Evolutionary conservation across 2,329 filamentous ascomycete species (phyloP), one percentile per base, ranked within the genome.

Genomic region (Sarocladium oryzae): DNA sequence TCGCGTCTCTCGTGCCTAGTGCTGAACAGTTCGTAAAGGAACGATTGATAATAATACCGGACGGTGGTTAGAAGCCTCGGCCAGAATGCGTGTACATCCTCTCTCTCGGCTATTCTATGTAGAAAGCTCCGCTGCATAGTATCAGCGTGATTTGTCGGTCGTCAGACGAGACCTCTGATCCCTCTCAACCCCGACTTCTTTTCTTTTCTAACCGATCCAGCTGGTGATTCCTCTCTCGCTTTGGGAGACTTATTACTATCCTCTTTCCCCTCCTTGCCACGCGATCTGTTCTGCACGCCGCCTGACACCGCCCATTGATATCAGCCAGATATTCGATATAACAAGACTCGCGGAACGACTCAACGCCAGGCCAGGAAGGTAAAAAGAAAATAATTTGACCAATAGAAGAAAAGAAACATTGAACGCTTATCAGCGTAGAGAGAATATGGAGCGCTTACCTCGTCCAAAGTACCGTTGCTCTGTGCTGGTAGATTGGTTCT

Each of bases 401-500:
- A n/a, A n/a, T n/a, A n/a, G n/a, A n/a, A n/a, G n/a, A n/a, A n/a
- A n/a, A n/a, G n/a, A n/a, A n/a, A n/a, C n/a, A n/a, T n/a, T n/a
- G n/a, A n/a, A n/a, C n/a, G n/a, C n/a, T n/a, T n/a, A n/a, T n/a
- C n/a, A n/a, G n/a, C 30, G 26, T 26, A 54, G 35, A 30, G 52
- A 36, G 45, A 37, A 36, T 30, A 28, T 51, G 43, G 26, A 41
- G 41, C 56, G 66, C 66, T 69, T 64, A 72, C 75, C 70, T 67
- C 72, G 66, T 32, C 75, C 70, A 56, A 74, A 70, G 53, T 71
- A 71, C 46, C 76, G 64, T 57, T 70, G 57, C 32, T 76, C 68
- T 20, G 69, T 58, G 54, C 67, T 69, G 50, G 60, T 60, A 8
- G 65, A 28, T 26, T 37, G 30, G 13, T 49, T 60, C 5, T 61